Conservation (phyloP, 169 alveolate genomes). For the Plasmodium coatneyi region DNA sequence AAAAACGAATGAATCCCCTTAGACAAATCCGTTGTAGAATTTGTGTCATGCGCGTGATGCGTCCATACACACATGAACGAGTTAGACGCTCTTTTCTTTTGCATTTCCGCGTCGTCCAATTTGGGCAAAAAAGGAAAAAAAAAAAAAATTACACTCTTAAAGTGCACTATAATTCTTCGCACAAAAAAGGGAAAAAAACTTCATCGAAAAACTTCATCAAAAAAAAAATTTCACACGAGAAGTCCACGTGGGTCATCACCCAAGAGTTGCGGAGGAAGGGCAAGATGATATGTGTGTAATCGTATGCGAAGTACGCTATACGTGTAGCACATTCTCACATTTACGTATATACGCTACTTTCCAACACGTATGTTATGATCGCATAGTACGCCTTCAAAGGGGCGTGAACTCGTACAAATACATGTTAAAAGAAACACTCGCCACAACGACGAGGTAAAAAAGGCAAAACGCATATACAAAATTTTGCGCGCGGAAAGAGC, state of each 20-base stretch:
- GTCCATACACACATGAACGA: conserved; percentile 1
- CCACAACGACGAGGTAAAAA: background rate
- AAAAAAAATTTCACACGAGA: background rate
- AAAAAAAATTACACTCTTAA: conserved; percentile 15
- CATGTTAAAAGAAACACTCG: background rate
- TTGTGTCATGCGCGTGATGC: background rate
- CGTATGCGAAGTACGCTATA: background rate
- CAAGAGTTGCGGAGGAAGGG: background rate
- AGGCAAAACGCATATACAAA: background rate
- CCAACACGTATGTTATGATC: background rate
- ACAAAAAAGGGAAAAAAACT: background rate
- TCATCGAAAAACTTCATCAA: background rate
- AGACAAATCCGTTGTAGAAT: conserved; percentile 2
- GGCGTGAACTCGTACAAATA: background rate
- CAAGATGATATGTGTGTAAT: background rate
- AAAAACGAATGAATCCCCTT: background rate
- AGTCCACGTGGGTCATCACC: background rate
- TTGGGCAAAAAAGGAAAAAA: background rate
- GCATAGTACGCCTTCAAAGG: background rate
- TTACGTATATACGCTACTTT: background rate
- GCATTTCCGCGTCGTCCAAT: background rate
- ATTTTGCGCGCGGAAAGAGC: background rate
- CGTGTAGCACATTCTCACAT: background rate
- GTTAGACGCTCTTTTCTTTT: conserved; percentile 14
- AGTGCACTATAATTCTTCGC: background rate